A percentile compares a stretch with the other conserved stretches of the same genome.
phyloP scores from a whole-genome alignment of 2,329 filamentous ascomycete genomes.

The Aspergillus amoenus region DNA sequence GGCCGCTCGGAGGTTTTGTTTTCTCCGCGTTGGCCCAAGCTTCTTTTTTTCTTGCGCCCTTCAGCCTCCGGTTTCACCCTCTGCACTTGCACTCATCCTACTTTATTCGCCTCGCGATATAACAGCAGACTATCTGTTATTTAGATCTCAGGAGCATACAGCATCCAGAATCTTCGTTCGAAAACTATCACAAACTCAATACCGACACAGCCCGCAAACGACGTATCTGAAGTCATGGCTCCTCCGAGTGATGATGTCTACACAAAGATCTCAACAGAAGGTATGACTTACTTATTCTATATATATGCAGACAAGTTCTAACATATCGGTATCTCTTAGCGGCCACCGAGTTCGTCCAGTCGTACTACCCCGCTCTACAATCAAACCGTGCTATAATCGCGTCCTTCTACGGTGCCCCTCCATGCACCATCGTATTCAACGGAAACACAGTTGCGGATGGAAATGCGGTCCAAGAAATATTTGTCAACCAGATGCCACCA shows the following conservation, averaged over 20 bases:
- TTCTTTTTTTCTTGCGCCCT: conserved; percentile 25
- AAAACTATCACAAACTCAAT: background rate
- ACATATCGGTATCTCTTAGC: conserved; percentile 47
- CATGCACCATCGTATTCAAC: conserved; percentile 75
- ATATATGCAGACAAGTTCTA: background rate
- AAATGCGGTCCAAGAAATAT: conserved; percentile 65
- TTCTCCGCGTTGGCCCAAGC: conserved; percentile 38
- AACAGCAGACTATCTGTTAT: background rate
- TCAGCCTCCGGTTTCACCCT: background rate
- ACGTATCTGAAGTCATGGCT: conserved; percentile 28
- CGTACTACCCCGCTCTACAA: conserved; percentile 75
- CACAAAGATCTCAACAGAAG: conserved; percentile 44
- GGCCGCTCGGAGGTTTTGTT: conserved; percentile 26
- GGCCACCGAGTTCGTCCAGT: conserved; percentile 68
- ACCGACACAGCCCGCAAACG: background rate
- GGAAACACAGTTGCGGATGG: conserved; percentile 66
- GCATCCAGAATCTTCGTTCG: too few species aligned
- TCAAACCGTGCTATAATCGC: conserved; percentile 57
- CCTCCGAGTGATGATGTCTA: conserved; percentile 33
- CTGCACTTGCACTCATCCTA: background rate
- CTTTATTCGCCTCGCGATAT: background rate
- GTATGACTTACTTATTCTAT: conserved; percentile 23
- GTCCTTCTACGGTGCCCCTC: conserved; percentile 65
- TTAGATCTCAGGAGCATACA: too few species aligned
- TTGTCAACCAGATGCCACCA: conserved; percentile 63